phyloP scores from a whole-genome alignment of 2,329 filamentous ascomycete genomes.

The Endoconidiophora polonica region DNA sequence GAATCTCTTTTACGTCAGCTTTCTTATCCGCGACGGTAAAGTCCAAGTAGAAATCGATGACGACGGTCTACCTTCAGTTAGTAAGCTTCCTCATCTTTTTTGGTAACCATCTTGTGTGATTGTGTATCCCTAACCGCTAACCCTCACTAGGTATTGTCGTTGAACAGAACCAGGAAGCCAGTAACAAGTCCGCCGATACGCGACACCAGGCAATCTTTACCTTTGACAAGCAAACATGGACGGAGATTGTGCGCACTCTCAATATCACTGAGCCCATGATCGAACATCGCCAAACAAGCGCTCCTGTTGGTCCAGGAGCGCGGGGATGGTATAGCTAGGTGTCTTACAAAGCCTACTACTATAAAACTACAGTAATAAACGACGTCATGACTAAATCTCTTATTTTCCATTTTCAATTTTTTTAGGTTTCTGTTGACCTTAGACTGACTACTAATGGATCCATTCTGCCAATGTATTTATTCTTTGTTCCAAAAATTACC shows the following conservation, averaged over 20 bases:
- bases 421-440: background rate
- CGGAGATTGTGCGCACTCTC: constrained; percentile 58
- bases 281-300: constrained; percentile 53
- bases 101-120: background rate
- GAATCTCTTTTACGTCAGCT: constrained; percentile 93
- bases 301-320: constrained; percentile 32
- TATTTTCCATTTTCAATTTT: background rate
- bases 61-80: constrained; percentile 57
- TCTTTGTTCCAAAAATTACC: constrained; percentile 1
- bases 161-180: constrained; percentile 29
- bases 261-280: constrained; percentile 70
- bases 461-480: background rate
- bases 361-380: background rate
- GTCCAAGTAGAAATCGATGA: constrained; percentile 59
- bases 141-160: constrained; percentile 22
- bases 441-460: background rate
- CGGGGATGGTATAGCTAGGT: constrained; percentile 48
- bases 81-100: constrained; percentile 35
- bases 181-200: constrained; percentile 29
- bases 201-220: constrained; percentile 79
- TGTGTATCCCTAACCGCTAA: background rate
- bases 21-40: constrained; percentile 74
- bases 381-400: background rate
- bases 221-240: constrained; percentile 74
- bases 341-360: background rate